Percentiles rank a stretch among this genome's conserved stretches.
These are phyloP conservation scores for Solanum peruvianum DNA, from an alignment of 257 asterid genomes.

Conservation along the genomic window DNA sequence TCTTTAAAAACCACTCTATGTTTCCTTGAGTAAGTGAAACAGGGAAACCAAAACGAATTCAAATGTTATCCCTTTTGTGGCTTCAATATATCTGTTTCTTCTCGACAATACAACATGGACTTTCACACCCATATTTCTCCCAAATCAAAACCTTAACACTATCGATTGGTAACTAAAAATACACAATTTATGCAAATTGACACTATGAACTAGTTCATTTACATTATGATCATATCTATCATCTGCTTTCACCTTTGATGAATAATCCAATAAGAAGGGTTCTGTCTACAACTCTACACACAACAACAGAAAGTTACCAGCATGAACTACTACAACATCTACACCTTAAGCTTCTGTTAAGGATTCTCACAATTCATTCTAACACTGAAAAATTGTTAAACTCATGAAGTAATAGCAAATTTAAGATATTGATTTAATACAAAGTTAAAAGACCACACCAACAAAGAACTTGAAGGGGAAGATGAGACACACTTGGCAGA, in stretches of 20 bases:
- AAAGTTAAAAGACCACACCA: neutral
- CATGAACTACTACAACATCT: neutral
- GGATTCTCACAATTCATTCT: neutral
- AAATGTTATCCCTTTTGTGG: neutral
- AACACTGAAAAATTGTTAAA: neutral
- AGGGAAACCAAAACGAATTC: neutral
- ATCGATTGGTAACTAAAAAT: neutral
- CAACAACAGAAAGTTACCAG: neutral
- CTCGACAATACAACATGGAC: neutral
- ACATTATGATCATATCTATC: neutral
- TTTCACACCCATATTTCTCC: neutral
- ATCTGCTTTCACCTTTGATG: neutral
- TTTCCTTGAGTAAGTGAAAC: neutral
- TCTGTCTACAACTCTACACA: neutral
- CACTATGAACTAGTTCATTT: neutral
- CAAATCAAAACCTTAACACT: neutral
- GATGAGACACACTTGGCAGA: neutral
- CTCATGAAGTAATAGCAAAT: neutral
- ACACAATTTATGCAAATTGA: neutral
- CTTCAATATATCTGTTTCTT: neutral
- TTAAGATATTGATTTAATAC: neutral
- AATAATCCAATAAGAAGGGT: neutral
- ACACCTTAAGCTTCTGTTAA: neutral
- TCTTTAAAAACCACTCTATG: neutral
- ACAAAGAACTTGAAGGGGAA: neutral